A percentile compares a stretch with the other conserved stretches of the same genome.
phyloP scores from a whole-genome alignment of 345 rosid species.

The Hypericum androsaemum region DNA sequence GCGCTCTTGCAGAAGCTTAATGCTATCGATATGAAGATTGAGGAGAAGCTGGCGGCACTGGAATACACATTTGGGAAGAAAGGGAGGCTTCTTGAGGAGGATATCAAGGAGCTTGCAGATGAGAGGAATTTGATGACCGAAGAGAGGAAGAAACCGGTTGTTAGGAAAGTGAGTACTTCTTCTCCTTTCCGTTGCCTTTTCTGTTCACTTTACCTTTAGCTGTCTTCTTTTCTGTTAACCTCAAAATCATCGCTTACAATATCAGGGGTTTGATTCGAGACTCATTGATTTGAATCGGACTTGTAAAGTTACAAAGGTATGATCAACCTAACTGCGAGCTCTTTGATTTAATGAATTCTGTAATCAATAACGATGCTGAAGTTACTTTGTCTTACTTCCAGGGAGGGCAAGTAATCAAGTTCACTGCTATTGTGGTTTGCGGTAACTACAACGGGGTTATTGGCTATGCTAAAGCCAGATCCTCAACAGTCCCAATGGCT shows the following conservation, averaged over 20 bases:
- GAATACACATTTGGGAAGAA: too few relatives aligned
- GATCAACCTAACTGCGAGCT: constrained; percentile 2
- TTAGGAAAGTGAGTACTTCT: constrained; percentile 49
- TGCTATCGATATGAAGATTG: too few relatives aligned
- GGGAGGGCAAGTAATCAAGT: constrained; percentile 77
- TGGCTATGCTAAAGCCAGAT: constrained; percentile 91
- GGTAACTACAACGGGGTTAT: constrained; percentile 87
- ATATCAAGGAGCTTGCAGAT: constrained; percentile 17
- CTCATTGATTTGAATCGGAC: constrained; percentile 81
- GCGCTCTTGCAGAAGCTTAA: too few relatives aligned
- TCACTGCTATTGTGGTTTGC: constrained; percentile 76
- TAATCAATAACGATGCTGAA: constrained; percentile 7
- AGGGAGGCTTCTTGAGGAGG: too few relatives aligned
- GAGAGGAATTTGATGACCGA: constrained; percentile 89
- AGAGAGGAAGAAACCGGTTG: constrained; percentile 71
- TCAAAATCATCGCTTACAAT: constrained; percentile 5
- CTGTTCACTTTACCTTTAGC: background rate
- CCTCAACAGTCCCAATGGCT: constrained; percentile 63
- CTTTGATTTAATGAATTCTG: constrained; percentile 2
- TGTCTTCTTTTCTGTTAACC: background rate
- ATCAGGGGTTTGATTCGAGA: constrained; percentile 88
- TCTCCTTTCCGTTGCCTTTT: background rate
- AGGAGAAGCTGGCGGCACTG: too few relatives aligned
- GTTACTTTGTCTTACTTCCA: constrained; percentile 15
- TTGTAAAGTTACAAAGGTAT: constrained; percentile 90